phyloP scores from a whole-genome alignment of 441 rosid species.

The Arabidopsis hybrid region DNA sequence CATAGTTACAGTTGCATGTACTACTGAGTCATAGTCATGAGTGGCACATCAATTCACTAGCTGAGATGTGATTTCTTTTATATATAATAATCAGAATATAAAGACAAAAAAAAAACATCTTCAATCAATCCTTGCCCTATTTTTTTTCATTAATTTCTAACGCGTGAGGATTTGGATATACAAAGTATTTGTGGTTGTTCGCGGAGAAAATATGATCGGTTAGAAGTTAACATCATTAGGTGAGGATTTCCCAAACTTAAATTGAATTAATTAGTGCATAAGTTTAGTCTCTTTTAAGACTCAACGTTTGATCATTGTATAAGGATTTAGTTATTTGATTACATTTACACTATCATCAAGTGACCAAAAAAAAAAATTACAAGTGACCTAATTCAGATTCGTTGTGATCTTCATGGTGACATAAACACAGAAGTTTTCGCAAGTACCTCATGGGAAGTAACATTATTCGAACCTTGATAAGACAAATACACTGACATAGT shows the following conservation, averaged over 20 bases:
- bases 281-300: conserved; percentile 10
- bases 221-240: conserved; percentile 61
- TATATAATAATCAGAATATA: conserved; percentile 5
- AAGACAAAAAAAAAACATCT: not conserved
- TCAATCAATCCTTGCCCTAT: not conserved
- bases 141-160: conserved; percentile 3
- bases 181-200: conserved; percentile 10
- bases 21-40: conserved; percentile 26
- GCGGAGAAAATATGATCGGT: conserved; percentile 47
- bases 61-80: conserved; percentile 15
- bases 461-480: conserved; percentile 2
- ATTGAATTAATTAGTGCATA: conserved; percentile 27
- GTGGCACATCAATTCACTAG: conserved; percentile 33
- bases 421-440: not conserved
- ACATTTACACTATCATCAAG: not conserved
- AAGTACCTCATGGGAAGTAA: conserved; percentile 1
- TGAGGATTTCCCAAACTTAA: conserved; percentile 39
- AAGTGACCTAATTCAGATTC: not conserved
- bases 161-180: not conserved
- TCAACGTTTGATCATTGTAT: not conserved
- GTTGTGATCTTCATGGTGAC: conserved; percentile 2
- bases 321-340: not conserved
- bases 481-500: not conserved
- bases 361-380: not conserved
- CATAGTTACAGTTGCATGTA: conserved; percentile 32